Evolutionary conservation across 116 monocot genomes (phyloP), one percentile per base, ranked within the genome.

Genomic region (Thalassia testudinum): DNA sequence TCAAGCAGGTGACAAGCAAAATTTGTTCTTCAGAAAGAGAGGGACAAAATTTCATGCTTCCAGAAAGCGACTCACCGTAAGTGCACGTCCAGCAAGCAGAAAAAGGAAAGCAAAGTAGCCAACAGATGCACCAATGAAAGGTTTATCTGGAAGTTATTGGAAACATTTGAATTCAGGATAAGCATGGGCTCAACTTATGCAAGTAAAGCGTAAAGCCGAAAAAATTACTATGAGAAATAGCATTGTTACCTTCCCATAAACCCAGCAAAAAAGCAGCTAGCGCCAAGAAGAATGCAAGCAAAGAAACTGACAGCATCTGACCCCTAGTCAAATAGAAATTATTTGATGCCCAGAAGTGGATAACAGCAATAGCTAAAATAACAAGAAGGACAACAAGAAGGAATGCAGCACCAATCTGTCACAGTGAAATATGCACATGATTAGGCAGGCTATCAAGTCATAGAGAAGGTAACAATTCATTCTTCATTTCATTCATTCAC

Each of bases 51-150:
- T 22, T 42, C 21, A 10, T 57, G 14, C 22, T 22, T 43, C 44
- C 44, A 24, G 27, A 47, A 47, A 62, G 43, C 20, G 20, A 61
- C 86, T 59, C 75, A 97, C 97, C 62, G 97, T 97, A 61, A 97
- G 66, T n/a, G 97, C 82, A 58, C 90, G 85, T 57, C 97, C 97
- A 13, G 82, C 76, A 50, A 97, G 85, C 62, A 97, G 86, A 69
- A 97, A 89, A 11, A 97, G 59, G 72, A 97, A 97, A 25, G 97
- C 76, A 56, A 97, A 97, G 69, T 97, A 97, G 16, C 89, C 97
- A 58, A 97, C 86, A 58, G 97, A 97, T 54, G 77, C 97, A 53
- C 97, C 97, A 69, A 97, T 72, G 59, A 97, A 97, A 5, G 97
- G 82, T 66, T 85, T 77, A 28, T 67, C 97, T 97, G 75, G 11